Percentiles rank a stretch among this genome's conserved stretches.
Conservation (phyloP, 441 rosid species). For the Adansonia grandidieri region DNA sequence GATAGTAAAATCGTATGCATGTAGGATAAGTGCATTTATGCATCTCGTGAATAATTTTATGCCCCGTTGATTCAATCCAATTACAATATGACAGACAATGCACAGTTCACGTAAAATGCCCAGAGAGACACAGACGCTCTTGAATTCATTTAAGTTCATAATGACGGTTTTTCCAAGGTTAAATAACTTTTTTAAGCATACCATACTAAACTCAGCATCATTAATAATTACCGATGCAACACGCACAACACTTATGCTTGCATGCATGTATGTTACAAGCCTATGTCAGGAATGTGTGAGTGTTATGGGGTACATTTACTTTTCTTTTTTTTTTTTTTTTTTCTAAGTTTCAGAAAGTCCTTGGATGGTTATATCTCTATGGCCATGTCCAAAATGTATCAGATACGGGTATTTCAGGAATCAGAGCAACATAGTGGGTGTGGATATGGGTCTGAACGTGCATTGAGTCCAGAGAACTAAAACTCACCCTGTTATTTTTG, state of each 20-base stretch:
- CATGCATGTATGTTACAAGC: neutral
- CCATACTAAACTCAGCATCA: neutral
- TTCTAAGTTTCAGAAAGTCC: too few species aligned
- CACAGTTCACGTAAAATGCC: neutral
- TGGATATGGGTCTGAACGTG: neutral
- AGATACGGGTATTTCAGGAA: neutral
- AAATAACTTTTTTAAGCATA: neutral
- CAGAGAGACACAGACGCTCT: neutral
- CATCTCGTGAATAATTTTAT: slow-evolving; percentile 1
- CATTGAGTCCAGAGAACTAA: slow-evolving; percentile 13
- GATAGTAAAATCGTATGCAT: neutral
- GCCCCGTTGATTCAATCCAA: neutral
- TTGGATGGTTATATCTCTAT: too few species aligned
- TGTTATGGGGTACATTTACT: too few species aligned
- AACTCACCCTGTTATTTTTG: slow-evolving; percentile 78
- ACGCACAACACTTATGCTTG: neutral
- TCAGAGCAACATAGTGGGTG: too few species aligned
- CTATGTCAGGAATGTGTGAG: neutral
- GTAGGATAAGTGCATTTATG: neutral
- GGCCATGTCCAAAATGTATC: too few species aligned
- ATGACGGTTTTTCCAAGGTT: neutral
- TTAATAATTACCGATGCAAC: neutral
- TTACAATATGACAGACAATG: neutral
- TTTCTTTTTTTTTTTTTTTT: too few species aligned
- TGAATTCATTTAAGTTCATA: neutral